Evolutionary conservation across 768 basidiomycete species (phyloP).

Genomic region (Rhizopogon salebrosus): DNA sequence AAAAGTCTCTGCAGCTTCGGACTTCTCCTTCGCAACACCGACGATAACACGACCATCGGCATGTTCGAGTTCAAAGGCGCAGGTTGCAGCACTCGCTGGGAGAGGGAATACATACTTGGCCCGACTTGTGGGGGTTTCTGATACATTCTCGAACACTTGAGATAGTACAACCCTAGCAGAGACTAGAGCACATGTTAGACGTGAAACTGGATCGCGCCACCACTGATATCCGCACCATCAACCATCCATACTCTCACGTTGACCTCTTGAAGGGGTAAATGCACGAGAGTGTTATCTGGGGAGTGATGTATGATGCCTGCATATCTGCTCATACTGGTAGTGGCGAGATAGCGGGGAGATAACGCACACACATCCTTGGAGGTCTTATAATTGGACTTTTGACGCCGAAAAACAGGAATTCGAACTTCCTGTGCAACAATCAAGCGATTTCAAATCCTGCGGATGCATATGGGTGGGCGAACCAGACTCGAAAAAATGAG

Average conservation of each 20-base stretch:
- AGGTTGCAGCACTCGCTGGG: constrained; percentile 49
- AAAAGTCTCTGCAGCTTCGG: constrained; percentile 35
- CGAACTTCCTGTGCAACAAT: neutral
- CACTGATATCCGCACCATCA: constrained; percentile 29
- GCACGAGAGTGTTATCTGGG: constrained; percentile 16
- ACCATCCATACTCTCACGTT: constrained; percentile 35
- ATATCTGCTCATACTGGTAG: neutral
- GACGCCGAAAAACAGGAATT: neutral
- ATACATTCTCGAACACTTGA: constrained; percentile 34
- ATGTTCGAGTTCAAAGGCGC: constrained; percentile 45
- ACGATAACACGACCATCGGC: constrained; percentile 37
- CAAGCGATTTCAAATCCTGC: neutral
- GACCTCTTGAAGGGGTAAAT: constrained; percentile 40
- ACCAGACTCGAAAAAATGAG: neutral
- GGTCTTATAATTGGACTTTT: neutral
- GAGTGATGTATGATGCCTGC: constrained; percentile 29
- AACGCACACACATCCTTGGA: neutral
- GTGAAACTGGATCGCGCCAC: neutral
- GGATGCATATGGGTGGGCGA: too few relatives aligned
- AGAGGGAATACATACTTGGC: constrained; percentile 58
- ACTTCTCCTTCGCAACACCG: constrained; percentile 46
- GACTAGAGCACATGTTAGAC: constrained; percentile 22
- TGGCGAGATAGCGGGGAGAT: neutral
- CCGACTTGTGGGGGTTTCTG: constrained; percentile 31
- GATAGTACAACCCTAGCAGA: constrained; percentile 38